These are phyloP conservation scores for Xerocomellus chrysenteron DNA, from an alignment of 768 basidiomycete genomes.

Conservation along the genomic window DNA sequence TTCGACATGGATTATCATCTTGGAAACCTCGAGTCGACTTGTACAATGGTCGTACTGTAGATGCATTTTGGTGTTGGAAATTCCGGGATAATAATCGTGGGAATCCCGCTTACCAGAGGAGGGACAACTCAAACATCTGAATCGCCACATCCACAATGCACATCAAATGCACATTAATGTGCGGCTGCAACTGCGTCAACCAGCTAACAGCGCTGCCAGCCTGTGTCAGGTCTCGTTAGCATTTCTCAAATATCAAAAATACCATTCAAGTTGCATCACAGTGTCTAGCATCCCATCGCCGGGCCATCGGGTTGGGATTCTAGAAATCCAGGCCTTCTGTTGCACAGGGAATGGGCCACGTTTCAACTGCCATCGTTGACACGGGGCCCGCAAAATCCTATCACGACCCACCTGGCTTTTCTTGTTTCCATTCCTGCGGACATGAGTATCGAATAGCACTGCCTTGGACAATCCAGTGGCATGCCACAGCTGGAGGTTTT, in stretches of 20 bases:
- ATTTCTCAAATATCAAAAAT: not conserved
- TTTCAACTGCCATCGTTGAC: not conserved
- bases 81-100: too few species aligned
- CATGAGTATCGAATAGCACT: not conserved
- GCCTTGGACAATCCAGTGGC: not conserved
- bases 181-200: too few species aligned
- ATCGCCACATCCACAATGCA: too few species aligned
- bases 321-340: not conserved
- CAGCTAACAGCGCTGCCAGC: not conserved
- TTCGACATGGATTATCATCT: not conserved
- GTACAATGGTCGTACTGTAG: too few species aligned
- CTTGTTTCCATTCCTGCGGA: constrained; percentile 10
- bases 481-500: too few species aligned
- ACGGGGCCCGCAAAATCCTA: not conserved
- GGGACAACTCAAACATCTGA: too few species aligned
- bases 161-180: too few species aligned
- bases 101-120: too few species aligned
- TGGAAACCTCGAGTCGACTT: not conserved
- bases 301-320: not conserved
- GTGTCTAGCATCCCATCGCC: not conserved
- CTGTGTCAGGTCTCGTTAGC: not conserved
- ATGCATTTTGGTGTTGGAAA: too few species aligned
- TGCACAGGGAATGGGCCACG: not conserved
- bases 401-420: not conserved
- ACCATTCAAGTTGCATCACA: not conserved